Base-by-base conservation (phyloP, 2,329 filamentous ascomycete species). In the Aspergillus bombycis region DNA sequence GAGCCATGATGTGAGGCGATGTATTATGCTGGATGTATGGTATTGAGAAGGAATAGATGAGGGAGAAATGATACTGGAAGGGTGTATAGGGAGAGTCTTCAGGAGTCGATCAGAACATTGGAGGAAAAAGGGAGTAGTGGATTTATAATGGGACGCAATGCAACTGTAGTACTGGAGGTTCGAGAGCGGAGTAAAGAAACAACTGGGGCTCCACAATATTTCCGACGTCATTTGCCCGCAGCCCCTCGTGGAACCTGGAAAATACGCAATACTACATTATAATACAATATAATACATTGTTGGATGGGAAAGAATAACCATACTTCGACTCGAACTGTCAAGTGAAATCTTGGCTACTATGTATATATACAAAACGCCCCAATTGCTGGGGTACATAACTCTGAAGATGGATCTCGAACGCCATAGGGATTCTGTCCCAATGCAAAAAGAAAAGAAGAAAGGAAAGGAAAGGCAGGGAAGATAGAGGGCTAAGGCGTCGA, bases 1-100 rank as follows among this genome's bases (percentile, higher is more conserved):
- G 69, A 57, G 72, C 68, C 73, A 78, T 78, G 53, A 56, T 74
- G 63, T 34, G 4, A n/a, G 36, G 43, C 46, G 36, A 54, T 21
- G 23, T 30, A 52, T 32, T 16, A 32, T 26, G 19, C 21, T n/a
- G 41, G n/a, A 9, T 23, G 2, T 23, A 19, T 36, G 46, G 16
- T 23, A 48, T 21, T 12, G 14, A 28, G 45, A 53, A 61, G 3
- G 26, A 28, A 62, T 57, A 50, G 45, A 60, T 3, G 55, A 48
- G 48, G 48, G 38, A 6, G 16, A 28, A n/a, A 19, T 32, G 26
- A 34, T 56, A 26, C 21, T 19, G 30, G 23, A 34, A 30, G 26
- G 34, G 19, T n/a, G 19, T 41, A n/a, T n/a, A 41, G 16, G 38
- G 19, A n/a, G 7, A 41, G 19, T 41, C 7, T 41, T 41, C 38